Conservation (phyloP, 495 filamentous ascomycete species). For the Xanthoparmelia taractica region DNA sequence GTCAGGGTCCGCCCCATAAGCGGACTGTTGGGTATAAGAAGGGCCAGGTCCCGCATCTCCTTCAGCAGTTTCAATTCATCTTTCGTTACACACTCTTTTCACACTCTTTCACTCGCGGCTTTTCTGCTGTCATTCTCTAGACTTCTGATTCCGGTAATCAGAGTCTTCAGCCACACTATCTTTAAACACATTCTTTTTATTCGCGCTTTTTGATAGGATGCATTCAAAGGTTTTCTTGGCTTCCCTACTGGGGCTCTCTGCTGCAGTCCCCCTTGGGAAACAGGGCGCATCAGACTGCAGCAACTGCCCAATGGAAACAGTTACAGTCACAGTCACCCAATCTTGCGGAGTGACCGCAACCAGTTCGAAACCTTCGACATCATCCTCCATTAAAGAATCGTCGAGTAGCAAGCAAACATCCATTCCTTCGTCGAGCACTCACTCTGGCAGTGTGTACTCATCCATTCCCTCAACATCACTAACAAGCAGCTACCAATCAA, state of each 20-base stretch:
- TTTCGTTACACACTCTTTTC: not conserved
- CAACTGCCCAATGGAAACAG: not conserved
- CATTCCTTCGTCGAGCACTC: not conserved
- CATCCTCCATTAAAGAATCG: not conserved
- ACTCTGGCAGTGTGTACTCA: not conserved
- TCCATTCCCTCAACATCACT: conserved; percentile 1
- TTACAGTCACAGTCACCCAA: not conserved
- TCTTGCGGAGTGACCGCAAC: not conserved
- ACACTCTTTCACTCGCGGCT: not conserved
- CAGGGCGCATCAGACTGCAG: not conserved
- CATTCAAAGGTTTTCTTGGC: not conserved
- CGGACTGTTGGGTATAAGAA: not conserved
- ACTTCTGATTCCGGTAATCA: conserved; percentile 4
- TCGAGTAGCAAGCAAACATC: not conserved
- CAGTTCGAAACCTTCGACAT: not conserved
- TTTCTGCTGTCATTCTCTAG: not conserved
- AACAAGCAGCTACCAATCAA: not conserved
- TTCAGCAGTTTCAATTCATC: not conserved
- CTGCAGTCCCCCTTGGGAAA: not conserved
- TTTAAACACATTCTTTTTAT: not conserved
- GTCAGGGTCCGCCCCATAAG: not conserved
- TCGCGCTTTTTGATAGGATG: not conserved
- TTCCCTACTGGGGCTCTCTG: not conserved
- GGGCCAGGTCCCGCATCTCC: not conserved
- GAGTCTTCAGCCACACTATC: not conserved